phyloP scores from a whole-genome alignment of 441 rosid species.

The Erysimum pusillum region DNA sequence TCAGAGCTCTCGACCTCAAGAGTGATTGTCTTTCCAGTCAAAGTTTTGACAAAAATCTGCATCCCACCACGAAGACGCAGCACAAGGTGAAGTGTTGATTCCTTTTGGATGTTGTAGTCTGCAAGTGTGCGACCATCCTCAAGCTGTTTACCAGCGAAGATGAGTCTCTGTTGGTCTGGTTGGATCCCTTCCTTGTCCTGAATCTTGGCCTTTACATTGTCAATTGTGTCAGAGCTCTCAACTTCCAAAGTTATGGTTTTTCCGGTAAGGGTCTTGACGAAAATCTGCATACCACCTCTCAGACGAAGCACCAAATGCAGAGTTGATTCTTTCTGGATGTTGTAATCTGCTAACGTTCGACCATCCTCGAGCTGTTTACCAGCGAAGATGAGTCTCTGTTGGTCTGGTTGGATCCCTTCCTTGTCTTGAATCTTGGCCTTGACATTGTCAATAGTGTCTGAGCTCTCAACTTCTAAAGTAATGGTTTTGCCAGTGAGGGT shows the following conservation, averaged over 20 bases:
- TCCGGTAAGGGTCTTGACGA: conserved; percentile 23
- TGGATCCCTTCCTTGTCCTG: conserved; percentile 24
- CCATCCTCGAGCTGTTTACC: conserved; percentile 13
- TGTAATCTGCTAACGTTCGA: conserved; percentile 1
- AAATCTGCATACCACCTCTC: conserved; percentile 42
- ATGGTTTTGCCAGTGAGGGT: background rate
- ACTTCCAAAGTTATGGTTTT: conserved; percentile 15
- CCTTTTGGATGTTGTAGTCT: conserved; percentile 27
- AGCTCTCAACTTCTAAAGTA: background rate
- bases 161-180: conserved; percentile 2
- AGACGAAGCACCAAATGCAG: background rate
- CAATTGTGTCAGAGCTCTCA: conserved; percentile 13
- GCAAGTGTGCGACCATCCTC: conserved; percentile 5
- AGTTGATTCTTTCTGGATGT: conserved; percentile 12
- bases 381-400: background rate
- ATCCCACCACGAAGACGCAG: conserved; percentile 6
- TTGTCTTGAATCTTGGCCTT: background rate
- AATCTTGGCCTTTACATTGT: conserved; percentile 14
- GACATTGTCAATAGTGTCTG: background rate
- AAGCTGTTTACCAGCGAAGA: conserved; percentile 22
- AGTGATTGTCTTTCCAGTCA: background rate
- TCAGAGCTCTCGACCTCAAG: conserved; percentile 16
- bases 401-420: background rate
- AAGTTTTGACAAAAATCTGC: conserved; percentile 20
- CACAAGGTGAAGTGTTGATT: conserved; percentile 12